Conservation (phyloP, 2,329 filamentous ascomycete species). For the Blastomyces percursus region DNA sequence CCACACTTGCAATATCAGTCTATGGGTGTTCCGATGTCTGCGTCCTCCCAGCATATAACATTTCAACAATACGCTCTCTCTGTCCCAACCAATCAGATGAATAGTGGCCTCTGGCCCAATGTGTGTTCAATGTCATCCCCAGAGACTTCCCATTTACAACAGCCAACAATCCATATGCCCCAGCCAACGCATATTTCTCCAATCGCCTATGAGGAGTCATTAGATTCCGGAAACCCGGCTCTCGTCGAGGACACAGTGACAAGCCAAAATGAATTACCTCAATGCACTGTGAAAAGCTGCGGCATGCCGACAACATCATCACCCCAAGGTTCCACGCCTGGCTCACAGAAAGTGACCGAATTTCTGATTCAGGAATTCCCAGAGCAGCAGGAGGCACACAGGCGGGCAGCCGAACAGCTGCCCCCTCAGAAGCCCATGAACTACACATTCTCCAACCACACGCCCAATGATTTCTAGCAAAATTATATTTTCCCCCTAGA, state of each 20-base stretch:
- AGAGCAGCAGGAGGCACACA: conserved; percentile 34
- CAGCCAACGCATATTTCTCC: conserved; percentile 29
- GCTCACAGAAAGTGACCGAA: conserved; percentile 25
- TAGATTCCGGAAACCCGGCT: conserved; percentile 21
- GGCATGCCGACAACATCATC: conserved; percentile 19
- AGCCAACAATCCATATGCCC: conserved; percentile 23
- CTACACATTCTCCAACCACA: conserved; percentile 36
- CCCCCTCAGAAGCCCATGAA: conserved; percentile 32
- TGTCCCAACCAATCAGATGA: conserved; percentile 29
- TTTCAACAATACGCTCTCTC: conserved; percentile 32
- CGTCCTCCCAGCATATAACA: conserved; percentile 33
- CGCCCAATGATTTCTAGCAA: conserved; percentile 27
- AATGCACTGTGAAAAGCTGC: conserved; percentile 25
- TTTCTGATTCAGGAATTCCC: conserved; percentile 37
- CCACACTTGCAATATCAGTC: conserved; percentile 29
- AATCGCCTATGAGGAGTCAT: conserved; percentile 28
- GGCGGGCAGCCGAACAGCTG: conserved; percentile 33
- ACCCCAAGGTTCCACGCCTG: conserved; percentile 8
- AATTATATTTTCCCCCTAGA: neutral
- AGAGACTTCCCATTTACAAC: conserved; percentile 25
- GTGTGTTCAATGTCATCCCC: conserved; percentile 32
- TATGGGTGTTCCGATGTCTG: conserved; percentile 32
- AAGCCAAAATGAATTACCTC: conserved; percentile 21
- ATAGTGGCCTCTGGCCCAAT: conserved; percentile 34
- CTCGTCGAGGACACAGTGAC: conserved; percentile 17